Evolutionary conservation across 768 basidiomycete species (phyloP).

Genomic region (Phaeotremella skinneri): DNA sequence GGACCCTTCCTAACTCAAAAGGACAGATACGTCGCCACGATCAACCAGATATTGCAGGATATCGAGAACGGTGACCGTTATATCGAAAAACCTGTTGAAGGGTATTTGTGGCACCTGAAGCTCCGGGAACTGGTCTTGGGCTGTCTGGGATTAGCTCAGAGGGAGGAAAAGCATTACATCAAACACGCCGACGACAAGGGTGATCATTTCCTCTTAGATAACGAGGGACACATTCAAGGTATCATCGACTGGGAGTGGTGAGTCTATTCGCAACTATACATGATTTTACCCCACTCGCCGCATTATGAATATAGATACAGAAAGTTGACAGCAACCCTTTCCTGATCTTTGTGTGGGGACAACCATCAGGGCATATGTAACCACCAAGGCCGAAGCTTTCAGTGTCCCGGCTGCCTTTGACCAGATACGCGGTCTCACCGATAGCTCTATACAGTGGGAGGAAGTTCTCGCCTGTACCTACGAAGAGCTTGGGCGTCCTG

Average conservation of each 20-base stretch:
- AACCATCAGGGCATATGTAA: not conserved
- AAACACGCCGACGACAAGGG: conserved; percentile 2
- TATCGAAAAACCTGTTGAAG: not conserved
- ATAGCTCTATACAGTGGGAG: not conserved
- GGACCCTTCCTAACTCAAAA: conserved; percentile 10
- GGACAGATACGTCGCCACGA: conserved; percentile 6
- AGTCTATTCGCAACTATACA: not conserved
- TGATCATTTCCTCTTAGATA: not conserved
- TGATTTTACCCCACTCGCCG: not conserved
- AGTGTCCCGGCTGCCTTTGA: not conserved
- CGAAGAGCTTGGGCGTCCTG: conserved; percentile 11
- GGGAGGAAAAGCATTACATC: conserved; percentile 10
- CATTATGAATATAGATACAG: not conserved
- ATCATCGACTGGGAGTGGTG: conserved; percentile 9
- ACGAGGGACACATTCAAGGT: not conserved
- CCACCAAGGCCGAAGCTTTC: not conserved
- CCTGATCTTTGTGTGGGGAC: too few relatives aligned
- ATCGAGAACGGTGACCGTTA: not conserved
- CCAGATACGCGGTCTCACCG: not conserved
- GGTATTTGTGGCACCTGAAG: conserved; percentile 15
- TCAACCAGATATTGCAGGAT: not conserved
- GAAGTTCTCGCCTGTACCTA: conserved; percentile 6
- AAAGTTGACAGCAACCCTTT: too few relatives aligned
- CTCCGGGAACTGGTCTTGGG: conserved; percentile 4
- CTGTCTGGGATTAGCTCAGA: not conserved